Conservation (phyloP, 2,329 filamentous ascomycete genomes). For the Exophiala phaeomuriformis region DNA sequence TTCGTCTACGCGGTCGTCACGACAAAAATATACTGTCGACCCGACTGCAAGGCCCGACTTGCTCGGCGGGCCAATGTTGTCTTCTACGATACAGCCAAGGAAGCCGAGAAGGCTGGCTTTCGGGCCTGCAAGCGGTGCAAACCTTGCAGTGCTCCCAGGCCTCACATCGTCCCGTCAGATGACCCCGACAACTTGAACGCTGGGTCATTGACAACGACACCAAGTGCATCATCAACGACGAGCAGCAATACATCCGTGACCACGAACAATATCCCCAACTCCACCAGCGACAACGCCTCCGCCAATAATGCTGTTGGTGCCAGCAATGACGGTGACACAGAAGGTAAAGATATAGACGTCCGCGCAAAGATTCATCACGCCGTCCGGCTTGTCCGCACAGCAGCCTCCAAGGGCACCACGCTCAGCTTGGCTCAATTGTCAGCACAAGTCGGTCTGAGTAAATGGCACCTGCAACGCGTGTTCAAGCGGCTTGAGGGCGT, state of each 20-base stretch:
- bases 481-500: constrained; percentile 48
- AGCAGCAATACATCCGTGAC: too few species aligned
- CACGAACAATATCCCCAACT: too few species aligned
- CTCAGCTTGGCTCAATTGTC: constrained; percentile 41
- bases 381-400: constrained; percentile 1
- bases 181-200: too few species aligned
- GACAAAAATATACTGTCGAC: constrained; percentile 51
- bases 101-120: constrained; percentile 47
- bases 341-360: not conserved
- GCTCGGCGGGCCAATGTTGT: constrained; percentile 50
- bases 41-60: constrained; percentile 51
- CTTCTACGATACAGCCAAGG: constrained; percentile 44
- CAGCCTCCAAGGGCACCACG: constrained; percentile 27
- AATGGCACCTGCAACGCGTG: constrained; percentile 49
- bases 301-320: not conserved
- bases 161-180: too few species aligned
- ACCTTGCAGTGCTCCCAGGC: constrained; percentile 29
- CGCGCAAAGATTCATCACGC: constrained; percentile 8
- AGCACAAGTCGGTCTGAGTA: constrained; percentile 41
- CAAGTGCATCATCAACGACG: too few species aligned
- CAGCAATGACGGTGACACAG: not conserved
- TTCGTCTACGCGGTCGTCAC: constrained; percentile 54
- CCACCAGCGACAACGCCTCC: too few species aligned
- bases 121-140: constrained; percentile 52
- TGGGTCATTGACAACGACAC: too few species aligned